A percentile compares a stretch with the other conserved stretches of the same genome.
phyloP scores from a whole-genome alignment of 1,284 basidiomycete species.

The Exobasidium cylindrosporum region DNA sequence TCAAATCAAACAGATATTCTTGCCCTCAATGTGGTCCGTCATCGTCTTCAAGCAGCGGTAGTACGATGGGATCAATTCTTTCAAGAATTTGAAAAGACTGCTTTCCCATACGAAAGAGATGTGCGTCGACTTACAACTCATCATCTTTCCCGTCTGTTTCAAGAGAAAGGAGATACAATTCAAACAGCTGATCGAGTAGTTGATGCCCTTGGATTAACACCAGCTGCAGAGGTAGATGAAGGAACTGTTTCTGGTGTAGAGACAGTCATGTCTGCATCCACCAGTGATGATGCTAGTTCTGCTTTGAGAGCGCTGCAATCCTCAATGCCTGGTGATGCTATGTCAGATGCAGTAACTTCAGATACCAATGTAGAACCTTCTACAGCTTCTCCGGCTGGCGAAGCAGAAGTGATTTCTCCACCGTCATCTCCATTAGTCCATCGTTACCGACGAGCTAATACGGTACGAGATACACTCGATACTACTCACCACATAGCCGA shows the following conservation, averaged over 20 bases:
- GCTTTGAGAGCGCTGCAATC: background rate
- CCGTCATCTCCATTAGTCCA: background rate
- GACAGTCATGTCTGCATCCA: background rate
- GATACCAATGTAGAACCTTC: background rate
- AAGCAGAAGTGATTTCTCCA: background rate
- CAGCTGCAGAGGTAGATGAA: constrained; percentile 51
- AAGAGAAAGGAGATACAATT: constrained; percentile 57
- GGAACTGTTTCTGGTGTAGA: constrained; percentile 12
- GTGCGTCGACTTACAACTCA: constrained; percentile 53
- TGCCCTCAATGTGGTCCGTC: constrained; percentile 80
- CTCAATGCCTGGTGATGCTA: background rate
- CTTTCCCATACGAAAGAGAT: constrained; percentile 58
- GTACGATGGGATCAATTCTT: constrained; percentile 94
- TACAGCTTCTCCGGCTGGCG: background rate
- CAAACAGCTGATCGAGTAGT: constrained; percentile 16
- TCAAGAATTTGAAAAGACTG: constrained; percentile 57
- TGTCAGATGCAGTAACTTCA: background rate
- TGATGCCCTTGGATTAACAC: constrained; percentile 31
- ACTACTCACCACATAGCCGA: background rate
- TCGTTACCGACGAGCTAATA: background rate
- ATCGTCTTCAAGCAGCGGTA: constrained; percentile 85
- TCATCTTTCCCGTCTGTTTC: constrained; percentile 60
- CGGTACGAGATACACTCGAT: background rate
- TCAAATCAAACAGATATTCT: constrained; percentile 53
- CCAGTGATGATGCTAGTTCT: constrained; percentile 5